Evolutionary conservation across 345 rosid species (phyloP).

Genomic region (Crucihimalaya himalaica): DNA sequence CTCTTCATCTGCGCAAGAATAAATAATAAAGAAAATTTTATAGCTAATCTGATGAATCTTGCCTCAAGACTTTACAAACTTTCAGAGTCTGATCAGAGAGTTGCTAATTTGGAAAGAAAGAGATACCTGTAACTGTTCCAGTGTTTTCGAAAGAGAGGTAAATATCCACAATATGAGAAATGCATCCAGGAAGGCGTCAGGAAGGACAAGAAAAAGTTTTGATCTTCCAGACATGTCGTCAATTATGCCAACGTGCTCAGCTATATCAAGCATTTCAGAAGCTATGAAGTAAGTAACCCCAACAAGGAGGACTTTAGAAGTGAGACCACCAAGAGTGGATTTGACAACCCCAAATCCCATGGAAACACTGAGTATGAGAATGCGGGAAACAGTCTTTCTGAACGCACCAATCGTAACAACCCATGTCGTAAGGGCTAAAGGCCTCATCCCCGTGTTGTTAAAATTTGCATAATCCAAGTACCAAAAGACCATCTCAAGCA

Average conservation of each 20-base stretch:
- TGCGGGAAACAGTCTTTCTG: slow-evolving; percentile 70
- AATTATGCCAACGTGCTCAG: slow-evolving; percentile 87
- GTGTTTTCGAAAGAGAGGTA: slow-evolving; percentile 79
- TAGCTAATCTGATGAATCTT: slow-evolving; percentile 9
- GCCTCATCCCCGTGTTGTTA: slow-evolving; percentile 75
- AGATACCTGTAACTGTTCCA: slow-evolving; percentile 85
- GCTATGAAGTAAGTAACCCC: slow-evolving; percentile 90
- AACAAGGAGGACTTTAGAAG: slow-evolving; percentile 88
- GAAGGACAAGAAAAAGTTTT: slow-evolving; percentile 81
- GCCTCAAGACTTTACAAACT: not conserved
- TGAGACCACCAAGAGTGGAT: slow-evolving; percentile 97
- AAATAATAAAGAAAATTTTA: slow-evolving; percentile 2
- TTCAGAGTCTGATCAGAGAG: not conserved
- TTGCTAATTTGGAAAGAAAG: slow-evolving; percentile 8
- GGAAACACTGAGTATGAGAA: slow-evolving; percentile 78
- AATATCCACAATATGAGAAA: slow-evolving; percentile 95
- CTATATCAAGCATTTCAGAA: slow-evolving; percentile 79
- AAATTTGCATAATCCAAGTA: slow-evolving; percentile 79
- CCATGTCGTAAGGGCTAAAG: slow-evolving; percentile 78
- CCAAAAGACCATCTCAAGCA: slow-evolving; percentile 95
- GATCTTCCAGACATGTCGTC: slow-evolving; percentile 92
- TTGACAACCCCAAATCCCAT: slow-evolving; percentile 99
- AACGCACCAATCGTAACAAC: slow-evolving; percentile 91
- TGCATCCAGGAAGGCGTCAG: slow-evolving; percentile 92
- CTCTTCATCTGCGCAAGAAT: slow-evolving; percentile 62